Evolutionary conservation across 1,284 basidiomycete genomes (phyloP).

Genomic region (Irpex lacteus): DNA sequence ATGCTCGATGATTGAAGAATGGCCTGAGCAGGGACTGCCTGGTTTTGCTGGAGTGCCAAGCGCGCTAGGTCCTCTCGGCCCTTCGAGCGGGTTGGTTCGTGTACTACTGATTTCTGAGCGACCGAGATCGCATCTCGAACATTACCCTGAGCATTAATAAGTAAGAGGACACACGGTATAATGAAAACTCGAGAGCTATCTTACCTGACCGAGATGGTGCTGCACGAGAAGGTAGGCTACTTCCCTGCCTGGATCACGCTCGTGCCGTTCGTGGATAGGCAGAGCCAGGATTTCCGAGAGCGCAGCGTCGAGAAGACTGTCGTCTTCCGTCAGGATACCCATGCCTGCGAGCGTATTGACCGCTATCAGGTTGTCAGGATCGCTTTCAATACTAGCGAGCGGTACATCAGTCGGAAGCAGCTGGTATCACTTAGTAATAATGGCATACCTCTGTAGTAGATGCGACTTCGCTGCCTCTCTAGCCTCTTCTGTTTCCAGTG

Average conservation of each 20-base stretch:
- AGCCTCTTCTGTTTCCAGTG: slow-evolving; percentile 70
- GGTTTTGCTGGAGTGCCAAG: slow-evolving; percentile 47
- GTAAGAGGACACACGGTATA: neutral
- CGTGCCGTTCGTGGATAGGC: slow-evolving; percentile 56
- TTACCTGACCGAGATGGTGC: slow-evolving; percentile 65
- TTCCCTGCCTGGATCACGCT: slow-evolving; percentile 64
- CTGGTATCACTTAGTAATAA: neutral
- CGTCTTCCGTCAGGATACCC: slow-evolving; percentile 79
- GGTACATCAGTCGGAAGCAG: neutral
- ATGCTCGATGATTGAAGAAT: slow-evolving; percentile 26
- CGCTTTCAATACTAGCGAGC: slow-evolving; percentile 53
- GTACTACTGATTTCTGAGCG: slow-evolving; percentile 53
- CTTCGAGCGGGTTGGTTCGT: slow-evolving; percentile 50
- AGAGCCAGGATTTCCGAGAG: slow-evolving; percentile 77
- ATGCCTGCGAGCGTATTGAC: slow-evolving; percentile 85
- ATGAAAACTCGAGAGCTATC: slow-evolving; percentile 14
- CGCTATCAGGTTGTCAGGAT: slow-evolving; percentile 73
- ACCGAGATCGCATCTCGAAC: slow-evolving; percentile 46
- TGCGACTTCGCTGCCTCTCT: slow-evolving; percentile 78
- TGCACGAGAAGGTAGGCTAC: slow-evolving; percentile 67
- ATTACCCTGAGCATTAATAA: slow-evolving; percentile 39
- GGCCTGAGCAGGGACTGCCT: slow-evolving; percentile 39
- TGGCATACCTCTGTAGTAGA: slow-evolving; percentile 77
- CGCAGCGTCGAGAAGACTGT: slow-evolving; percentile 82
- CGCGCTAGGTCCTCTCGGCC: slow-evolving; percentile 51